These are phyloP conservation scores for Chrysoporthe austroafricana DNA, from an alignment of 2,329 filamentous ascomycete species.

Conservation along the genomic window DNA sequence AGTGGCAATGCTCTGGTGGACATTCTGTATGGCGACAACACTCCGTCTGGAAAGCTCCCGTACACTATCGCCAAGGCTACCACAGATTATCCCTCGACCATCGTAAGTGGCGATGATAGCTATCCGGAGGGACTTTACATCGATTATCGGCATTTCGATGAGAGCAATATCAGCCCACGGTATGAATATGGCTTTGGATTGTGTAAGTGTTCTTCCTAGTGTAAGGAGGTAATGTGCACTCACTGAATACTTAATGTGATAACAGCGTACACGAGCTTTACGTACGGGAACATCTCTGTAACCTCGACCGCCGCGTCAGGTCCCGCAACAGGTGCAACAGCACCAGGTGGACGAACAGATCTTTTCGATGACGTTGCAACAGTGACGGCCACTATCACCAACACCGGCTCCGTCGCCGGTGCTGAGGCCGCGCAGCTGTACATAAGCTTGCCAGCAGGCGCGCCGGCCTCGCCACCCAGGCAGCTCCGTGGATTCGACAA, in stretches of 20 bases:
- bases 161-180: constrained; percentile 57
- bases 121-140: constrained; percentile 65
- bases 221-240: no score
- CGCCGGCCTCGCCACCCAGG: constrained; percentile 44
- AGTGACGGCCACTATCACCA: constrained; percentile 65
- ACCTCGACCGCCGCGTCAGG: constrained; percentile 43
- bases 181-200: constrained; percentile 70
- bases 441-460: constrained; percentile 46
- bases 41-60: constrained; percentile 51
- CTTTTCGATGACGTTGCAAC: constrained; percentile 50
- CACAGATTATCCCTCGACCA: constrained; percentile 49
- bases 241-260: background rate
- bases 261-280: constrained; percentile 70
- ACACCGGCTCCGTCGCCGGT: constrained; percentile 64
- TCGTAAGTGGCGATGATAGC: constrained; percentile 49
- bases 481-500: constrained; percentile 69
- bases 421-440: constrained; percentile 71
- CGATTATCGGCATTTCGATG: constrained; percentile 68
- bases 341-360: constrained; percentile 49
- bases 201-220: constrained; percentile 41
- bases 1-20: constrained; percentile 76
- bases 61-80: constrained; percentile 55
- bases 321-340: constrained; percentile 44
- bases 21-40: constrained; percentile 66
- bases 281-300: constrained; percentile 55